These are phyloP conservation scores for Albifimbria verrucaria DNA, from an alignment of 2,329 filamentous ascomycete species.

Conservation along the genomic window DNA sequence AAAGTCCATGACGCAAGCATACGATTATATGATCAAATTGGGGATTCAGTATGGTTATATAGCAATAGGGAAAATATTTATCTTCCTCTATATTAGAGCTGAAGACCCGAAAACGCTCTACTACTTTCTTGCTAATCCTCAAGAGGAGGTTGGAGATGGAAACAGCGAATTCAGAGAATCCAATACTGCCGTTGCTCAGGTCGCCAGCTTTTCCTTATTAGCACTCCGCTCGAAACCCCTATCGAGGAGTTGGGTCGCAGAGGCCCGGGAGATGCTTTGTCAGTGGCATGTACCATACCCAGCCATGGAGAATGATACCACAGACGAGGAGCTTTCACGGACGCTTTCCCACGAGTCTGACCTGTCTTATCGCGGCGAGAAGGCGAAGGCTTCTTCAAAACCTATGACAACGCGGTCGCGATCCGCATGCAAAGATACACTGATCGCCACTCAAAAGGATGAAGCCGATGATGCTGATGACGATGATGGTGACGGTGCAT, in stretches of 20 bases:
- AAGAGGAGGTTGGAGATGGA: conserved; percentile 8
- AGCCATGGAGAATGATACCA: neutral
- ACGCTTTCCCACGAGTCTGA: neutral
- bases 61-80: conserved; percentile 17
- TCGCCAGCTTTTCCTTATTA: neutral
- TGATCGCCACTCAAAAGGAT: neutral
- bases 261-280: neutral
- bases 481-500: neutral
- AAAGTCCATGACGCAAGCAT: conserved; percentile 16
- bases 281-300: neutral
- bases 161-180: conserved; percentile 6
- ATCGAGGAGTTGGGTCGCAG: neutral
- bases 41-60: conserved; percentile 21
- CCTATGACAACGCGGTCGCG: neutral
- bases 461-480: neutral
- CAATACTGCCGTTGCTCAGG: conserved; percentile 15
- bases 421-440: neutral
- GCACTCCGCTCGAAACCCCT: neutral
- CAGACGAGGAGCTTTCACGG: neutral
- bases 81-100: conserved; percentile 19
- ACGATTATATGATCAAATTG: conserved; percentile 15
- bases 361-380: neutral
- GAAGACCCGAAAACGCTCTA: conserved; percentile 12
- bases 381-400: neutral
- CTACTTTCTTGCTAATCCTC: conserved; percentile 11